Conservation (phyloP, 1,284 basidiomycete species). For the Mrakiaceae sp. region DNA sequence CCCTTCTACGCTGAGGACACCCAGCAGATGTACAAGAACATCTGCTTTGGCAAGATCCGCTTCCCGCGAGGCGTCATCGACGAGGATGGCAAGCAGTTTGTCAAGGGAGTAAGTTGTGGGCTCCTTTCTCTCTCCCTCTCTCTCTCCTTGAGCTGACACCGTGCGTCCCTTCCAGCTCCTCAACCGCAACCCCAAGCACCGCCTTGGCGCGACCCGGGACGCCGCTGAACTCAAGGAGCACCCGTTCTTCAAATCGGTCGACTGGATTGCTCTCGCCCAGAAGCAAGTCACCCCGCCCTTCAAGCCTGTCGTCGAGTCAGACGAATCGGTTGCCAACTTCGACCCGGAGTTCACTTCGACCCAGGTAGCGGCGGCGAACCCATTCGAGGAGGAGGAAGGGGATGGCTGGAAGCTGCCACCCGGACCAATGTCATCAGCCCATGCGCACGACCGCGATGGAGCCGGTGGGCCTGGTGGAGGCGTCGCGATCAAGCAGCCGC, state of each 20-base stretch:
- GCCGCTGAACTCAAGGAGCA: slow-evolving; percentile 93
- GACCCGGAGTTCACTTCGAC: slow-evolving; percentile 88
- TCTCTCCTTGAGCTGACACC: background rate
- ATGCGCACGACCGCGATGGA: slow-evolving; percentile 17
- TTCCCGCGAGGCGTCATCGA: slow-evolving; percentile 95
- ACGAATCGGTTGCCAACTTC: slow-evolving; percentile 95
- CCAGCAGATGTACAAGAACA: slow-evolving; percentile 99
- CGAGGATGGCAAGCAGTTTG: slow-evolving; percentile 98
- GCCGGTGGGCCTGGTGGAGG: slow-evolving; percentile 20
- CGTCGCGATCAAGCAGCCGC: slow-evolving; percentile 31
- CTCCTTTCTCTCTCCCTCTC: slow-evolving; percentile 3
- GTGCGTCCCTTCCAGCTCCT: slow-evolving; percentile 51
- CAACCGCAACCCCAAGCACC: slow-evolving; percentile 94
- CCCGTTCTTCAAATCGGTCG: slow-evolving; percentile 84
- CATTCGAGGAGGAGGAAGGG: slow-evolving; percentile 44
- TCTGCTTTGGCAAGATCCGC: slow-evolving; percentile 97
- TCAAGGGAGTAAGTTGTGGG: slow-evolving; percentile 70
- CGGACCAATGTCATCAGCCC: slow-evolving; percentile 19
- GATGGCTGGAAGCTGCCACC: slow-evolving; percentile 31
- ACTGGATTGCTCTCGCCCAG: slow-evolving; percentile 72
- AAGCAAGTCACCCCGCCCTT: slow-evolving; percentile 96
- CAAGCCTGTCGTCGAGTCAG: slow-evolving; percentile 94
- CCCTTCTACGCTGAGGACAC: slow-evolving; percentile 99
- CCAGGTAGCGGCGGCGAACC: slow-evolving; percentile 27
- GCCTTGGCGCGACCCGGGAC: slow-evolving; percentile 81